Conservation (phyloP, 2,329 filamentous ascomycete genomes). For the Teratosphaeria gauchensis region DNA sequence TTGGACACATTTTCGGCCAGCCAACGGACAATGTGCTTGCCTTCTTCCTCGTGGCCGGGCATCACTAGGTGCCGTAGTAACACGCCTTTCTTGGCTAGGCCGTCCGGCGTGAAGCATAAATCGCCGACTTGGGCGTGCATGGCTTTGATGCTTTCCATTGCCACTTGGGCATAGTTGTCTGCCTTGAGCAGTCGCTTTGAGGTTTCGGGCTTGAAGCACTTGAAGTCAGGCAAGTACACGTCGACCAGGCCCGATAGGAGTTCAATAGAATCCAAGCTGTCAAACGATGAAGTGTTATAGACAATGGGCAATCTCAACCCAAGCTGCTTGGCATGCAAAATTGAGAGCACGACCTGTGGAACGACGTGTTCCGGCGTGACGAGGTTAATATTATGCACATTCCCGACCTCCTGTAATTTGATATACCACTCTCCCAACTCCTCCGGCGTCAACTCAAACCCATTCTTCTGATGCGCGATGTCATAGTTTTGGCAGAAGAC, state of each 20-base stretch:
- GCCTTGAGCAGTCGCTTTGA: conserved; percentile 67
- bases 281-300: conserved; percentile 78
- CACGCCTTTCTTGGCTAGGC: conserved; percentile 68
- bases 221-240: conserved; percentile 84
- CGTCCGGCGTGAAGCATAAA: conserved; percentile 70
- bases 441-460: conserved; percentile 68
- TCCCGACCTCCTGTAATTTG: conserved; percentile 72
- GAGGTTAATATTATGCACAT: conserved; percentile 83
- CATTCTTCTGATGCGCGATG: conserved; percentile 72
- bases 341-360: conserved; percentile 68
- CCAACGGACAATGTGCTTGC: conserved; percentile 64
- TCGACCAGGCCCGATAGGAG: conserved; percentile 72
- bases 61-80: conserved; percentile 74
- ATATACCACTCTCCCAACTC: conserved; percentile 74
- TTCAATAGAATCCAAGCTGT: conserved; percentile 60
- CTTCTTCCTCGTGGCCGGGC: conserved; percentile 69
- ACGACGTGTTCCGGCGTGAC: conserved; percentile 82
- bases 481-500: conserved; percentile 75
- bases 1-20: conserved; percentile 61
- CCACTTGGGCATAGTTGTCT: conserved; percentile 62
- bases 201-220: conserved; percentile 61
- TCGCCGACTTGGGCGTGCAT: conserved; percentile 80
- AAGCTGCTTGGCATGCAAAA: conserved; percentile 60
- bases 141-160: conserved; percentile 65
- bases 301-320: conserved; percentile 65